Evolutionary conservation across 306 rosid species (phyloP), one percentile per base, ranked within the genome.

Genomic region (Comarum palustre): DNA sequence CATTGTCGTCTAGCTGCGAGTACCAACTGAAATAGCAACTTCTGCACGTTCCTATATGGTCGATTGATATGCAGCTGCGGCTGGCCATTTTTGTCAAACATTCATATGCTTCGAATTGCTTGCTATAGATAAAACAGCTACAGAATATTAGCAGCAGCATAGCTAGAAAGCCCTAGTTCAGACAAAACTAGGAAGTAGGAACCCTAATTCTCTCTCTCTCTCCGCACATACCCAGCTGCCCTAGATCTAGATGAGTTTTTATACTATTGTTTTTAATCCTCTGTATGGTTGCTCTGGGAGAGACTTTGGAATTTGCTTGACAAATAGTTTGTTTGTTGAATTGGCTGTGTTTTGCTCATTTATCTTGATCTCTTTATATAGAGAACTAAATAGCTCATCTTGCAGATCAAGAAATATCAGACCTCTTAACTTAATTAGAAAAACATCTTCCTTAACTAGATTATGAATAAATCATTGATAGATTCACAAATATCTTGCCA

Each of bases 41-140:
- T 29, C 68, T 64, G 68, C 68, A 64, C 68, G 47, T 64, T 36
- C 68, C 48, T 64, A 64, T 29, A 36, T 27, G 64, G 38, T 58
- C n/a, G 17, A 16, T 6, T 13, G 13, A 7, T 62, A 7, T 62
- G 25, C 68, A 27, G 17, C 45, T 29, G 41, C 41, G 1, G 66
- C 20, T 61, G 20, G 5, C 42, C 66, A 32, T 61, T 61, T 61
- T 5, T 31, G 31, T 61, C 66, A 61, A 61, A 61, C 66, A n/a
- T 61, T 16, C 66, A 60, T 42, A 31, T 60, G 66, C 22, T 29
- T 59, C 1, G 62, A 38, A 39, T 0, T 38, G 9, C 25, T 51
- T 22, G 13, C 12, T 55, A 15, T 13, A 59, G 15, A 59, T 59
- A 14, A 29, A 61, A n/a, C 13, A 15, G n/a, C 63, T 27, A 1